phyloP scores from a whole-genome alignment of 1,284 basidiomycete species.

The Trichosporon sp. region DNA sequence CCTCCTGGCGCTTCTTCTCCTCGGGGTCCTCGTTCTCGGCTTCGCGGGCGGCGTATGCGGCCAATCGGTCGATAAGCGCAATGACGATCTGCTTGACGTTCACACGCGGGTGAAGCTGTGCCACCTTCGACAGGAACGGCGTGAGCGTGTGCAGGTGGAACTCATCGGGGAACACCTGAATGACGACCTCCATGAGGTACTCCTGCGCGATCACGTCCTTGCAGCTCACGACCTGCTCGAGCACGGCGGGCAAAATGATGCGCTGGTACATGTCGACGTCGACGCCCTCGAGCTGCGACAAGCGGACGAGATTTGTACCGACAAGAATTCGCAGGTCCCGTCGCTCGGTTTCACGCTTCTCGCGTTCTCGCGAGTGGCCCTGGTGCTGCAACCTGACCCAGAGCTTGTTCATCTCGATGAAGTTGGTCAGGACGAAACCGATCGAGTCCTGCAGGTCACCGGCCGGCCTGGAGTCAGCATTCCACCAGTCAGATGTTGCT shows the following conservation, averaged over 20 bases:
- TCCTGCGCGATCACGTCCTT: slow-evolving; percentile 97
- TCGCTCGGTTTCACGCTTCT: slow-evolving; percentile 90
- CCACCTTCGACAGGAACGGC: slow-evolving; percentile 87
- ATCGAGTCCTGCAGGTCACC: slow-evolving; percentile 91
- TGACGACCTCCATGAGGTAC: slow-evolving; percentile 96
- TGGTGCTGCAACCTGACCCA: slow-evolving; percentile 96
- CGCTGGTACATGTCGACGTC: slow-evolving; percentile 82
- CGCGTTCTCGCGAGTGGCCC: slow-evolving; percentile 87
- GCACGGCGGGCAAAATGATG: slow-evolving; percentile 76
- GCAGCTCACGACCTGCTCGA: slow-evolving; percentile 93
- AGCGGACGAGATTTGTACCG: slow-evolving; percentile 88
- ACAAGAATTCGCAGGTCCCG: slow-evolving; percentile 88
- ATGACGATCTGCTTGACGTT: slow-evolving; percentile 97
- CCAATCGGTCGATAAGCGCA: slow-evolving; percentile 88
- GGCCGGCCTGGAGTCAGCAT: slow-evolving; percentile 57
- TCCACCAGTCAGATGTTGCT: slow-evolving; percentile 29
- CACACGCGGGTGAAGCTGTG: slow-evolving; percentile 88
- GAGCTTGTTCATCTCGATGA: slow-evolving; percentile 98
- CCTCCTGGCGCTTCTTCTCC: slow-evolving; percentile 82
- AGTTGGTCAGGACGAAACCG: slow-evolving; percentile 89
- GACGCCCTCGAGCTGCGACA: slow-evolving; percentile 88
- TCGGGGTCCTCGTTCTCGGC: slow-evolving; percentile 90
- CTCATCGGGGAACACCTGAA: slow-evolving; percentile 95
- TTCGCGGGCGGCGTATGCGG: slow-evolving; percentile 86
- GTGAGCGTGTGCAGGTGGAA: slow-evolving; percentile 89